Base-by-base conservation (phyloP, 2,329 filamentous ascomycete genomes). In the Alternaria dauci region DNA sequence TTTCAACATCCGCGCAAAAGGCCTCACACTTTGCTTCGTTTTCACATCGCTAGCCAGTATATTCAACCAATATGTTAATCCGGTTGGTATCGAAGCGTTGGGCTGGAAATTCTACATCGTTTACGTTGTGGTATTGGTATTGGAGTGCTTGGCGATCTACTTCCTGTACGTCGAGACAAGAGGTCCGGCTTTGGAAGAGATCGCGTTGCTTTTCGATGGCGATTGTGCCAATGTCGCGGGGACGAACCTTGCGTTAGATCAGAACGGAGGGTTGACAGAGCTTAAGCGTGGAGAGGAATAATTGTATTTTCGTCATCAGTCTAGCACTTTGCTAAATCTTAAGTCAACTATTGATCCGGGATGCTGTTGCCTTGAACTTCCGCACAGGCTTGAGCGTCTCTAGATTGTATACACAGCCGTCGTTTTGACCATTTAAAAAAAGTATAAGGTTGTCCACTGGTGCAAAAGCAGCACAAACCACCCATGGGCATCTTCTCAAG, bases 71-170 rank as follows among this genome's bases (percentile, higher is more conserved):
- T 36, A 14, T 14, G 32, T 36, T 5, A 36, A 36, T 14, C 32
- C 32, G 16, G 7, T 36, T 36, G 32, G 12, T 36, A 14, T 36
- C 5, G 32, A 36, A 16, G 32, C 32, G 16, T 7, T 36, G 7
- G 32, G 23, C 26, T 28, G 3, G 25, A 46, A 30, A 8, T 30
- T 30, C 8, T 30, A 76, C 52, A 61, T 77, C 20, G 72, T 78
- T 2, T 78, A 74, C 58, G 55, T 62, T 73, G 44, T 70, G 63
- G 2, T 75, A 5, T 36, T 71, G 9, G 65, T 68, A 6, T n/a
- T 73, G 28, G 67, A 68, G 44, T 65, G 63, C 50, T 36, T 68
- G 18, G 62, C 62, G 3, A 71, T 69, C 3, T 74, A 66, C 34
- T 70, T 30, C 28, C 28, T 30, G 11, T 73, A 65, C 23, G 66